phyloP scores from a whole-genome alignment of 2,329 filamentous ascomycete species.

The Neonectria magnoliae region DNA sequence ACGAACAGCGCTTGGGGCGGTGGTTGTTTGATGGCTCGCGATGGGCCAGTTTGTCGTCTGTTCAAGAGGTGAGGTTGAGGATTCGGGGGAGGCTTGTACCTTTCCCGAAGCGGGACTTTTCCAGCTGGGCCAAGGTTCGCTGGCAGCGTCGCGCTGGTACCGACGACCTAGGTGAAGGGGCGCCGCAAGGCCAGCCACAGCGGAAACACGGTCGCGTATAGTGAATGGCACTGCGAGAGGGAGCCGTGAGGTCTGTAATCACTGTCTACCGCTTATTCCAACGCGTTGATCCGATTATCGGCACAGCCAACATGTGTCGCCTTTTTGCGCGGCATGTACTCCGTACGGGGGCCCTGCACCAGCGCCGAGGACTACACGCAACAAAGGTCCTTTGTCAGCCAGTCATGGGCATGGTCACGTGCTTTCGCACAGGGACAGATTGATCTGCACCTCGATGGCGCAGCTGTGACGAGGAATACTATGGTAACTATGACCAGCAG shows the following conservation, averaged over 20 bases:
- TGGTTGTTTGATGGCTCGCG: slow-evolving; percentile 62
- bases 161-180: slow-evolving; percentile 29
- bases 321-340: slow-evolving; percentile 32
- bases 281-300: slow-evolving; percentile 7
- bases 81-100: slow-evolving; percentile 54
- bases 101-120: slow-evolving; percentile 54
- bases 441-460: background rate
- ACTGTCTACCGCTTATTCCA: slow-evolving; percentile 9
- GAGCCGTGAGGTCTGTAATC: background rate
- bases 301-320: slow-evolving; percentile 19
- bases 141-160: slow-evolving; percentile 34
- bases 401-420: slow-evolving; percentile 24
- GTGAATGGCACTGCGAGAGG: background rate
- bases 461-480: background rate
- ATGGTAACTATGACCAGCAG: no score
- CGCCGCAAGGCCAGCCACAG: slow-evolving; percentile 18
- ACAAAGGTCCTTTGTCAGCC: slow-evolving; percentile 27
- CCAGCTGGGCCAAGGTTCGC: slow-evolving; percentile 39
- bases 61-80: slow-evolving; percentile 67
- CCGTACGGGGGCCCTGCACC: slow-evolving; percentile 33
- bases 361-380: slow-evolving; percentile 33
- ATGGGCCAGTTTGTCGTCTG: slow-evolving; percentile 60
- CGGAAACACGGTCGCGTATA: slow-evolving; percentile 10
- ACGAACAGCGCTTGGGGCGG: slow-evolving; percentile 53
- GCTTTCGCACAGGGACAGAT: background rate